Evolutionary conservation across 352 stramenopile genomes (phyloP).

Genomic region (Phytophthora megakarya): DNA sequence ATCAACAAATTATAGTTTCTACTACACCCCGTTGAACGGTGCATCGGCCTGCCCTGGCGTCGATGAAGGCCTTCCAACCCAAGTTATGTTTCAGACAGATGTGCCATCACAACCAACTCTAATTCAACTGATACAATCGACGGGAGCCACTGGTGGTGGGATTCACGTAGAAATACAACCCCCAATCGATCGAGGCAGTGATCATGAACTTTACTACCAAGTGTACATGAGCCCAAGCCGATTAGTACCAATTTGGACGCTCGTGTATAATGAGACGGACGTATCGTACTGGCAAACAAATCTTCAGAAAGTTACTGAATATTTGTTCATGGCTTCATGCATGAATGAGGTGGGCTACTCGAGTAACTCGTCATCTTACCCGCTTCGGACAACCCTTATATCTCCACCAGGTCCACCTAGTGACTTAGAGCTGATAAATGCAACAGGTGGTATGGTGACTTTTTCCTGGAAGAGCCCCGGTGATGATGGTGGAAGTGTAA

Average conservation of each 20-base stretch:
- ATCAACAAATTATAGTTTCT: slow-evolving; percentile 46
- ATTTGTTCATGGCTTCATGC: slow-evolving; percentile 56
- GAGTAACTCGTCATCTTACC: slow-evolving; percentile 25
- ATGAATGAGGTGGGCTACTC: slow-evolving; percentile 58
- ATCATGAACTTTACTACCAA: slow-evolving; percentile 46
- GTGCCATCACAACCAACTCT: slow-evolving; percentile 23
- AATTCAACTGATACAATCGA: slow-evolving; percentile 40
- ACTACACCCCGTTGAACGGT: slow-evolving; percentile 52
- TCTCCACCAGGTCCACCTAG: slow-evolving; percentile 55
- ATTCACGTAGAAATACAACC: slow-evolving; percentile 49
- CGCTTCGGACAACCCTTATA: slow-evolving; percentile 50
- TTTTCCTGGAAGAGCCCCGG: slow-evolving; percentile 49
- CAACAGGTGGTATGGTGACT: slow-evolving; percentile 48
- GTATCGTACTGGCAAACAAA: slow-evolving; percentile 59
- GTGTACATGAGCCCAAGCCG: slow-evolving; percentile 51
- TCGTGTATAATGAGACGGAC: slow-evolving; percentile 50
- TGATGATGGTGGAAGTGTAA: slow-evolving; percentile 56
- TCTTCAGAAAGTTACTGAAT: slow-evolving; percentile 46
- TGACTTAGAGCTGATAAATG: slow-evolving; percentile 10
- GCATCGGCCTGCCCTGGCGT: slow-evolving; percentile 42
- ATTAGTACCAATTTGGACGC: slow-evolving; percentile 29
- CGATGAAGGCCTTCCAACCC: background rate
- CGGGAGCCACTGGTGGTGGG: slow-evolving; percentile 52
- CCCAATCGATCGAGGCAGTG: slow-evolving; percentile 49
- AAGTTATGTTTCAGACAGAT: slow-evolving; percentile 33